Conservation (phyloP, 495 filamentous ascomycete species). For the Beverwykella pulmonaria region DNA sequence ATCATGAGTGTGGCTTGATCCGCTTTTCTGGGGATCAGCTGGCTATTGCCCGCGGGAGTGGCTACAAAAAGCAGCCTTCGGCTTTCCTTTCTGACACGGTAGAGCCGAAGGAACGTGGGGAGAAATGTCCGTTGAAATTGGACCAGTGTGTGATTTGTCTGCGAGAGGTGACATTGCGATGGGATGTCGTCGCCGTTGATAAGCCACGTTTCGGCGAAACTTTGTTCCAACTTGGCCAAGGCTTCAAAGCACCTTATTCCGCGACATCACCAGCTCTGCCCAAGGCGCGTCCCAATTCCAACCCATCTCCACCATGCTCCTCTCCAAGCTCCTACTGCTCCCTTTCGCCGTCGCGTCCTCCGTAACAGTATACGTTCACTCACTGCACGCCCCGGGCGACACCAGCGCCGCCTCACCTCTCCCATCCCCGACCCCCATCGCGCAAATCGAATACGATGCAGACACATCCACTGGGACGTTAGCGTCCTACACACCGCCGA, state of each 20-base stretch:
- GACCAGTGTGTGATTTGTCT: background rate
- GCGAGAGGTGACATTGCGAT: background rate
- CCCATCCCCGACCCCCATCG: constrained; percentile 38
- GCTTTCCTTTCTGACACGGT: background rate
- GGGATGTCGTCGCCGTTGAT: background rate
- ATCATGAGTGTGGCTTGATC: constrained; percentile 24
- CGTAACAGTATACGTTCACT: constrained; percentile 35
- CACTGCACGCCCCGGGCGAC: constrained; percentile 1
- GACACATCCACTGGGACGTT: constrained; percentile 38
- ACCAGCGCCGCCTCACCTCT: constrained; percentile 9
- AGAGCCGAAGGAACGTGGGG: background rate
- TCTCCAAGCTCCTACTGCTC: constrained; percentile 30
- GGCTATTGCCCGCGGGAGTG: background rate
- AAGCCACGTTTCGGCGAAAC: constrained; percentile 1
- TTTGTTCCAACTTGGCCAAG: background rate
- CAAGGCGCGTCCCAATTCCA: background rate
- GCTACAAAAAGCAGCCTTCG: constrained; percentile 11
- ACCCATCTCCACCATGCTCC: constrained; percentile 14
- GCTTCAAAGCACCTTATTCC: background rate
- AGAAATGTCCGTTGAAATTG: background rate
- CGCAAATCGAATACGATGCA: constrained; percentile 43
- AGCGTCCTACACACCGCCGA: constrained; percentile 38
- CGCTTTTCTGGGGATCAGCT: constrained; percentile 21
- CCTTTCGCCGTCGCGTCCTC: constrained; percentile 30
- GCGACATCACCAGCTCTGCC: background rate